Conservation (phyloP, 1,284 basidiomycete genomes). For the Cryptococcus floricola region DNA sequence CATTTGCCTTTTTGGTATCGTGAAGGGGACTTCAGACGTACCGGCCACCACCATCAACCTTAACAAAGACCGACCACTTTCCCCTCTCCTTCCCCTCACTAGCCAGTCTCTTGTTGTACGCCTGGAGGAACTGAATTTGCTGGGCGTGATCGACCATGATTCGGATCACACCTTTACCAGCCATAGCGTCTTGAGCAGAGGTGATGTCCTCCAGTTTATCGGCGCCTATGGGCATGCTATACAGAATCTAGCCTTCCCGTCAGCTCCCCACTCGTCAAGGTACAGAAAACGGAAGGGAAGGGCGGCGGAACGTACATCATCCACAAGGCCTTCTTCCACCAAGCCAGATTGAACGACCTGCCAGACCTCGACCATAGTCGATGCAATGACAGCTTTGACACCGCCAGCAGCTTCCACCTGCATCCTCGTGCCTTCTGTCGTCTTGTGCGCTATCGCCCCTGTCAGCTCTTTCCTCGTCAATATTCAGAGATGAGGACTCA, state of each 20-base stretch:
- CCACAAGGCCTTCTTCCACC: constrained; percentile 63
- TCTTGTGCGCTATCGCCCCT: constrained; percentile 54
- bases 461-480: constrained; percentile 7
- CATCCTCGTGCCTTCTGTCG: constrained; percentile 64
- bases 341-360: constrained; percentile 48
- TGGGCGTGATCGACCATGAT: constrained; percentile 71
- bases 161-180: constrained; percentile 58
- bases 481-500: constrained; percentile 53
- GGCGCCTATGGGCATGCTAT: constrained; percentile 65
- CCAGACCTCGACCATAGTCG: constrained; percentile 40
- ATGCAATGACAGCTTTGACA: constrained; percentile 36
- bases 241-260: constrained; percentile 60
- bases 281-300: background rate
- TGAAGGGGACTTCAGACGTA: constrained; percentile 46
- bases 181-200: constrained; percentile 58
- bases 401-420: constrained; percentile 60
- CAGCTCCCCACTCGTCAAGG: background rate
- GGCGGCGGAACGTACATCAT: constrained; percentile 61
- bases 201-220: constrained; percentile 72
- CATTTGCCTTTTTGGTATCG: background rate
- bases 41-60: constrained; percentile 73
- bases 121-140: constrained; percentile 64
- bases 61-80: constrained; percentile 72
- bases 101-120: constrained; percentile 43
- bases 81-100: constrained; percentile 42